phyloP scores from a whole-genome alignment of 331 rosid genomes.

The Arachis monticola region DNA sequence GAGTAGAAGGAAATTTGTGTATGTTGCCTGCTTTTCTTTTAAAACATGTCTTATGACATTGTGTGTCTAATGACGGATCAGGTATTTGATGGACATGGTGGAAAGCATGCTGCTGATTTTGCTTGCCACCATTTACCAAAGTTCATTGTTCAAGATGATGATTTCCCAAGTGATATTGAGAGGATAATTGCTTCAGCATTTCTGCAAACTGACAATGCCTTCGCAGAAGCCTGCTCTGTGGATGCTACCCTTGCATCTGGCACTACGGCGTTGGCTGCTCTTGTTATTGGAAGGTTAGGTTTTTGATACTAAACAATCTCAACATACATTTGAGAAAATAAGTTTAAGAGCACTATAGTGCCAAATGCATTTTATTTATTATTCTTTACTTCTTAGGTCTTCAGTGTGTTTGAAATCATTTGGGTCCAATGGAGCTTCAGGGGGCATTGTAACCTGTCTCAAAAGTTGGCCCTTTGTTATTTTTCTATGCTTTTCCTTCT shows the following conservation, averaged over 20 bases:
- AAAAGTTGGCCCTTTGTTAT: slow-evolving; percentile 18
- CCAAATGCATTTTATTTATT: not conserved
- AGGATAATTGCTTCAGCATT: slow-evolving; percentile 75
- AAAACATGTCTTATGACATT: slow-evolving; percentile 17
- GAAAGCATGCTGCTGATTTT: slow-evolving; percentile 93
- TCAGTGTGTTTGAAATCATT: not conserved
- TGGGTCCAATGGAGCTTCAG: slow-evolving; percentile 24
- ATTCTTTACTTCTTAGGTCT: not conserved
- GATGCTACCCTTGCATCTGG: slow-evolving; percentile 87
- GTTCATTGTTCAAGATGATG: slow-evolving; percentile 65
- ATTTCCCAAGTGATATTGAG: slow-evolving; percentile 73
- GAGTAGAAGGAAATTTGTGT: slow-evolving; percentile 3
- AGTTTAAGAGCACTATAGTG: too few species aligned
- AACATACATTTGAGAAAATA: not conserved
- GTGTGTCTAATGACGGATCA: slow-evolving; percentile 49
- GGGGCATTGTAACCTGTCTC: slow-evolving; percentile 13
- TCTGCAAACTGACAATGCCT: slow-evolving; percentile 75
- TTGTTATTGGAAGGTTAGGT: slow-evolving; percentile 81
- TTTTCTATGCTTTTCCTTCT: not conserved
- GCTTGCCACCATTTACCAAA: slow-evolving; percentile 73
- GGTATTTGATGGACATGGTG: slow-evolving; percentile 97
- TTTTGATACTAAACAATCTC: slow-evolving; percentile 28
- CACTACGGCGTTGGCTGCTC: slow-evolving; percentile 84
- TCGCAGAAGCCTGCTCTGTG: slow-evolving; percentile 79
- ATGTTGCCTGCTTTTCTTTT: slow-evolving; percentile 36